These are phyloP conservation scores for Pseudogymnoascus sp. DNA, from an alignment of 2,329 filamentous ascomycete genomes.

Conservation along the genomic window DNA sequence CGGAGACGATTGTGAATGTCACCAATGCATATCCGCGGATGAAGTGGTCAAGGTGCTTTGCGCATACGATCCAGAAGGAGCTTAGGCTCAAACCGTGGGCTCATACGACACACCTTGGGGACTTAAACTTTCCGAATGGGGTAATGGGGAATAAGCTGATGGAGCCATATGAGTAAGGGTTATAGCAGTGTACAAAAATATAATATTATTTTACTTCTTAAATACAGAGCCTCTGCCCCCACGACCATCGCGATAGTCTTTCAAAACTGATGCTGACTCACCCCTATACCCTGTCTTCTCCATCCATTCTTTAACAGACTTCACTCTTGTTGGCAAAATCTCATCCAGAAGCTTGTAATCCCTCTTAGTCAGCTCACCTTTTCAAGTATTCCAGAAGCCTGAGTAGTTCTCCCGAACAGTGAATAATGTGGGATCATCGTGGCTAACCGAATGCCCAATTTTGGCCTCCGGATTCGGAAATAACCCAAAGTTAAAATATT, in stretches of 20 bases:
- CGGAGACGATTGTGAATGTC: constrained; percentile 51
- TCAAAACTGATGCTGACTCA: not conserved
- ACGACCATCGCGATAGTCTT: not conserved
- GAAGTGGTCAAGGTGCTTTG: constrained; percentile 60
- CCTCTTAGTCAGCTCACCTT: constrained; percentile 14
- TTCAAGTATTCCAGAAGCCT: constrained; percentile 21
- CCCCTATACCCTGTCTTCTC: not conserved
- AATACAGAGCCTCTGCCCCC: too few species aligned
- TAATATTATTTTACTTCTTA: too few species aligned
- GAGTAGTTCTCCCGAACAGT: constrained; percentile 20
- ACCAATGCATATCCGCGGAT: constrained; percentile 49
- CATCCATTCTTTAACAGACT: constrained; percentile 20
- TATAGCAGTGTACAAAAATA: too few species aligned
- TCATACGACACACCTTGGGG: constrained; percentile 54
- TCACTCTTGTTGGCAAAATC: constrained; percentile 20
- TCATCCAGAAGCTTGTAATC: constrained; percentile 21
- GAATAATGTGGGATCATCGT: constrained; percentile 17
- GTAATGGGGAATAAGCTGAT: constrained; percentile 52
- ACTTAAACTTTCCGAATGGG: constrained; percentile 47
- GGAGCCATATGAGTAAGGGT: constrained; percentile 42
- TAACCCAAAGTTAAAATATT: constrained; percentile 15
- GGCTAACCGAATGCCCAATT: constrained; percentile 15
- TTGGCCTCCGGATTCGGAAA: constrained; percentile 18
- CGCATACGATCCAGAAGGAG: constrained; percentile 53
- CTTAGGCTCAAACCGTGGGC: constrained; percentile 61